These are phyloP conservation scores for Cytospora leucostoma DNA, from an alignment of 2,329 filamentous ascomycete genomes.

Conservation along the genomic window DNA sequence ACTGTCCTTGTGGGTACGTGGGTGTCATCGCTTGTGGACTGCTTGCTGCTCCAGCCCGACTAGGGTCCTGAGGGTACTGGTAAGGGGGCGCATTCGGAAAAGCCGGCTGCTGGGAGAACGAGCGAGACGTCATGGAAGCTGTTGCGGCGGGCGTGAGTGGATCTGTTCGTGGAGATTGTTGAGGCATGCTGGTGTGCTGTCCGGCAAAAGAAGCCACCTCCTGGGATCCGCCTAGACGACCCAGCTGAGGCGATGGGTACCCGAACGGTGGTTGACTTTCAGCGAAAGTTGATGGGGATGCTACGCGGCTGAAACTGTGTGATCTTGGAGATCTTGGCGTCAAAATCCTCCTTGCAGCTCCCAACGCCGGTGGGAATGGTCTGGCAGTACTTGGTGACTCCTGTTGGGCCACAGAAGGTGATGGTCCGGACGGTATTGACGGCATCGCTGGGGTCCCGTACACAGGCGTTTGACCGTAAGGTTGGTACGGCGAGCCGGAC, in stretches of 20 bases:
- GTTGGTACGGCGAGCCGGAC: slow-evolving; percentile 30
- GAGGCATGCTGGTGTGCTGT: slow-evolving; percentile 21
- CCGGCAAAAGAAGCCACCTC: slow-evolving; percentile 31
- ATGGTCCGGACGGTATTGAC: slow-evolving; percentile 13
- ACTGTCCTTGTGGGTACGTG: slow-evolving; percentile 25
- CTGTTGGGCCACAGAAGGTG: slow-evolving; percentile 22
- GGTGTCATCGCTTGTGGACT: slow-evolving; percentile 24
- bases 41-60: slow-evolving; percentile 11
- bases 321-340: slow-evolving; percentile 61
- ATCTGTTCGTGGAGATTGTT: slow-evolving; percentile 20
- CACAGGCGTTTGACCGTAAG: slow-evolving; percentile 15
- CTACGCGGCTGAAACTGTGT: slow-evolving; percentile 47
- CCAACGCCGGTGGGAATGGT: slow-evolving; percentile 30
- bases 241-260: slow-evolving; percentile 31
- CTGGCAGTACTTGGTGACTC: slow-evolving; percentile 23
- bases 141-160: slow-evolving; percentile 11
- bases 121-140: slow-evolving; percentile 26
- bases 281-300: slow-evolving; percentile 34
- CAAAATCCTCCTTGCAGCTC: slow-evolving; percentile 50
- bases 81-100: slow-evolving; percentile 21
- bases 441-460: slow-evolving; percentile 23
- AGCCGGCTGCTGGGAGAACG: slow-evolving; percentile 30
- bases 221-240: slow-evolving; percentile 27
- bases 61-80: slow-evolving; percentile 12
- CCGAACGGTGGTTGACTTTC: slow-evolving; percentile 35